Percentiles rank a stretch among this genome's conserved stretches.
phyloP scores from a whole-genome alignment of 2,329 filamentous ascomycete species.

The Aspergillus pseudotamarii region DNA sequence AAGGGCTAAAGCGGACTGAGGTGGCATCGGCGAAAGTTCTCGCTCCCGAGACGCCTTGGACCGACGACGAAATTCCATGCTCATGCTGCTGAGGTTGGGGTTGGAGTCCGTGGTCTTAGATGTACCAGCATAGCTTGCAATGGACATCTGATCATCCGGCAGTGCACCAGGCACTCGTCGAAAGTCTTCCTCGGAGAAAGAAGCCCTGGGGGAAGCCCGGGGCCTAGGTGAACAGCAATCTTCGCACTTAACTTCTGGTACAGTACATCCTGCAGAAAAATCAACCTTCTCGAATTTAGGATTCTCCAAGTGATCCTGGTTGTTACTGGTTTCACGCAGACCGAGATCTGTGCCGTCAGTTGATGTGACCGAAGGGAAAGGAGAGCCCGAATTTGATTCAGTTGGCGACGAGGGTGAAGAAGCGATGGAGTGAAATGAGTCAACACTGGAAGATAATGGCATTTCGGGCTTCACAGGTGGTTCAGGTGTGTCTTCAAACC shows the following conservation, averaged over 20 bases:
- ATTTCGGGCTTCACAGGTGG: constrained; percentile 29
- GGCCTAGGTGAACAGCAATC: constrained; percentile 10
- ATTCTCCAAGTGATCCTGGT: neutral
- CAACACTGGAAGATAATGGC: constrained; percentile 40
- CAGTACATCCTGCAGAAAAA: constrained; percentile 19
- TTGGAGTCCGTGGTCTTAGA: constrained; percentile 33
- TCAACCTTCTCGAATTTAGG: constrained; percentile 27
- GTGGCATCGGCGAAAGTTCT: constrained; percentile 68
- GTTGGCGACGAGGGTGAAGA: constrained; percentile 24
- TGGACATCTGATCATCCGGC: constrained; percentile 6
- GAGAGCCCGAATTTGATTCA: constrained; percentile 24
- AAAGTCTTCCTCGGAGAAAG: constrained; percentile 11
- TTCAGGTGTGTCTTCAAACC: constrained; percentile 38
- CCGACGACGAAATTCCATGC: constrained; percentile 52
- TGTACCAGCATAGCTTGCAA: constrained; percentile 11
- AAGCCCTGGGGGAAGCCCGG: constrained; percentile 6
- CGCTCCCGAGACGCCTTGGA: constrained; percentile 59
- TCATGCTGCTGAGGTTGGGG: constrained; percentile 34
- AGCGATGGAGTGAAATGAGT: constrained; percentile 48
- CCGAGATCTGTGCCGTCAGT: constrained; percentile 8
- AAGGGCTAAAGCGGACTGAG: constrained; percentile 65
- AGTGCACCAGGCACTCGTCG: neutral
- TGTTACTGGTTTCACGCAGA: neutral
- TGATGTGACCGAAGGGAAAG: constrained; percentile 22
- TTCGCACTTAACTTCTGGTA: constrained; percentile 9